Evolutionary conservation across 306 rosid genomes (phyloP), one percentile per base, ranked within the genome.

Genomic region (Hylodesmum podocarpum): DNA sequence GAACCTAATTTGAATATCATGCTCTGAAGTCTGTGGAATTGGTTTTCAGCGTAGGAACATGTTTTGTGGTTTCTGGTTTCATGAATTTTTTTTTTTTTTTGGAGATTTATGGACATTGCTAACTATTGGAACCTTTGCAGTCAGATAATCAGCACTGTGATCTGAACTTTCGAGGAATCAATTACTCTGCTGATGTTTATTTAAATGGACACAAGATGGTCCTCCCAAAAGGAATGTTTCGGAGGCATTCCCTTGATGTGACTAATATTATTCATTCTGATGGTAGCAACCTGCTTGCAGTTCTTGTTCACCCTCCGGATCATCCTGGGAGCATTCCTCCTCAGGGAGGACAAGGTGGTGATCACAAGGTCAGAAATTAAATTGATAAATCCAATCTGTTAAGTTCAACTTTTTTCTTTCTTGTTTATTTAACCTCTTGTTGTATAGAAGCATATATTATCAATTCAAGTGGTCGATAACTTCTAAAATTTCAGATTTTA

Each of bases 281-380:
- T 59, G 87, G 96, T 28, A 80, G 50, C 62, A 94, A 94, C 85
- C 79, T 92, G 82, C 89, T 94, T 78, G 98, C 98, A 39, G 92
- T 92, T 86, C 90, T 94, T 63, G 97, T 94, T 67, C 86, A 90
- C 77, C 98, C 98, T 36, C 97, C 98, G 5, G 98, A 94, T 85
- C 91, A 94, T 87, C 98, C 98, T 2, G 98, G 98, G 40, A 89
- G 77, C n/a, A 89, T 92, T 57, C 97, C 97, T 8, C 85, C 86
- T 0, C 2, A 85, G 53, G 97, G 97, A 14, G 97, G 97, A 70
- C 98, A 94, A 89, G 98, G 98, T 7, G 98, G 98, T 63, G 98
- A 94, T 84, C 98, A 94, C 43, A 95, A 94, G 97, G 98, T 94
- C 65, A 40, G 58, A 14, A 50, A 29, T 67, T 64, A 44, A 62